Evolutionary conservation across 345 rosid species (phyloP).

Genomic region (Geranium rotundifolium): DNA sequence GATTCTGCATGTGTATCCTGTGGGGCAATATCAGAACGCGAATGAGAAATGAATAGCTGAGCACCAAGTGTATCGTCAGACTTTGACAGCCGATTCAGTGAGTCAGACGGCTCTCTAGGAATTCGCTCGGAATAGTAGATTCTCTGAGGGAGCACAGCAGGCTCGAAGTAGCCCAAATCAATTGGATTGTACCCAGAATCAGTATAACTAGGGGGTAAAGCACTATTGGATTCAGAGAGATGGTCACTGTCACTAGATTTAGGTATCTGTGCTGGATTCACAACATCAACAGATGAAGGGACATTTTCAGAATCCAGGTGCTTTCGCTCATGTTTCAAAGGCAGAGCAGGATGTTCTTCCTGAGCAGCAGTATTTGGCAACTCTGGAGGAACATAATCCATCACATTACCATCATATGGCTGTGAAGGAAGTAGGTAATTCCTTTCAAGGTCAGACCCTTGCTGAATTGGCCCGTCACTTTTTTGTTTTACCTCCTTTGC

Average conservation of each 20-base stretch:
- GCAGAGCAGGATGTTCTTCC: too few relatives aligned
- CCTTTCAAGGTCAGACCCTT: conserved; percentile 24
- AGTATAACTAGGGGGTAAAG: too few relatives aligned
- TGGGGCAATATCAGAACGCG: conserved; percentile 33
- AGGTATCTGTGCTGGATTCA: too few relatives aligned
- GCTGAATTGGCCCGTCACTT: conserved; percentile 28
- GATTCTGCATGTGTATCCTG: conserved; percentile 31
- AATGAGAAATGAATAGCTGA: conserved; percentile 46
- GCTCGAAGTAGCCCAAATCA: conserved; percentile 43
- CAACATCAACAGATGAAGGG: conserved; percentile 11
- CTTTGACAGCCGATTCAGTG: conserved; percentile 57
- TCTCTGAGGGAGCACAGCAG: conserved; percentile 37
- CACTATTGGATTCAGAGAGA: too few relatives aligned
- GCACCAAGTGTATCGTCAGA: conserved; percentile 65
- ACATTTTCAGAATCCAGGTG: conserved; percentile 25
- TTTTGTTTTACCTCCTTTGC: conserved; percentile 2
- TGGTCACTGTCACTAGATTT: too few relatives aligned
- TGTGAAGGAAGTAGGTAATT: conserved; percentile 1
- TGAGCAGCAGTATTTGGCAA: too few relatives aligned
- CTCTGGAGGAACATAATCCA: too few relatives aligned
- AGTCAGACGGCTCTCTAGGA: conserved; percentile 56
- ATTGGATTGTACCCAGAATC: conserved; percentile 28
- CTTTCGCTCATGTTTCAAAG: conserved; percentile 7
- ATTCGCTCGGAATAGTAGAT: conserved; percentile 61
- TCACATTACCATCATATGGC: too few relatives aligned